Percentiles rank a stretch among this genome's conserved stretches.
phyloP scores from a whole-genome alignment of 2,329 filamentous ascomycete species.

The Coniochaeta sp. region DNA sequence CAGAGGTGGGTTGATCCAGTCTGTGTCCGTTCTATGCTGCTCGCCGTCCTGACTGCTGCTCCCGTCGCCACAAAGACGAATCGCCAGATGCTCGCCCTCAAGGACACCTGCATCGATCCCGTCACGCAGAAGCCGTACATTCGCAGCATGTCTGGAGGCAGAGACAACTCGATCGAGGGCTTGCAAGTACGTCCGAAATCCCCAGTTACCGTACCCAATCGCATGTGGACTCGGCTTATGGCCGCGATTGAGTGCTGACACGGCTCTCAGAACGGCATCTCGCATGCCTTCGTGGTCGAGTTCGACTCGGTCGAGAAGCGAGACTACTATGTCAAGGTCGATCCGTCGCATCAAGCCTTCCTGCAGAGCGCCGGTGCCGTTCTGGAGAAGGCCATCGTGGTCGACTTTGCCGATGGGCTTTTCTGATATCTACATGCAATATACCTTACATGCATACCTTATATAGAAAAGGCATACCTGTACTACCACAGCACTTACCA shows the following conservation, averaged over 20 bases:
- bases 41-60: not conserved
- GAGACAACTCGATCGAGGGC: slow-evolving; percentile 55
- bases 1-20: slow-evolving; percentile 1
- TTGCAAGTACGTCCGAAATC: slow-evolving; percentile 39
- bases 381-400: slow-evolving; percentile 28
- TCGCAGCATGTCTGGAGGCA: slow-evolving; percentile 47
- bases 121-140: slow-evolving; percentile 54
- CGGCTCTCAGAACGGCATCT: slow-evolving; percentile 25
- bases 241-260: slow-evolving; percentile 4
- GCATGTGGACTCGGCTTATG: not conserved
- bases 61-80: not conserved
- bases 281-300: slow-evolving; percentile 32
- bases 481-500: no score
- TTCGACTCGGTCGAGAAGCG: slow-evolving; percentile 31
- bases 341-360: slow-evolving; percentile 30
- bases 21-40: slow-evolving; percentile 6
- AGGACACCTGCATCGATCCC: slow-evolving; percentile 52
- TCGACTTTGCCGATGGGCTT: slow-evolving; percentile 23
- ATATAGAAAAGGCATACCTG: no score
- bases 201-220: not conserved
- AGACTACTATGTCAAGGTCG: slow-evolving; percentile 32
- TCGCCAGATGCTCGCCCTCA: slow-evolving; percentile 44
- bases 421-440: no score
- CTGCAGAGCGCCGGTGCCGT: slow-evolving; percentile 21
- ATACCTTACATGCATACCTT: not conserved